Conservation (phyloP, 2,329 filamentous ascomycete species). For the Fusarium burgessii region DNA sequence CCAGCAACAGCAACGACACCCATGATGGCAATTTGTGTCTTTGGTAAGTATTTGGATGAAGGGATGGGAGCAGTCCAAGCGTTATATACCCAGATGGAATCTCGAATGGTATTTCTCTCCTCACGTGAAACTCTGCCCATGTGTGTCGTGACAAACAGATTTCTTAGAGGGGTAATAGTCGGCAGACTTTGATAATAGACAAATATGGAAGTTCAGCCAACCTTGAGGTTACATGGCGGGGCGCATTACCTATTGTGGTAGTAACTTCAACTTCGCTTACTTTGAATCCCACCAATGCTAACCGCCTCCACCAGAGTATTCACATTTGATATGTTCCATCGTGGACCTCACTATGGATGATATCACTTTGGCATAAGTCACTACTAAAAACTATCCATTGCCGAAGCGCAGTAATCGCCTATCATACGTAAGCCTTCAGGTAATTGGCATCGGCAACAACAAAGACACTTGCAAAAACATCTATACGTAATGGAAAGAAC, state of each 20-base stretch:
- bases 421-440: too few species aligned
- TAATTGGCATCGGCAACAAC: too few species aligned
- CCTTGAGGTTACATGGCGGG: background rate
- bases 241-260: conserved; percentile 5
- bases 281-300: background rate
- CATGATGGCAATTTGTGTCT: background rate
- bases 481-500: background rate
- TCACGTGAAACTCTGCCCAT: background rate
- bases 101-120: fast-evolving
- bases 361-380: background rate
- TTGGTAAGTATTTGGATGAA: fast-evolving
- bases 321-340: too few species aligned
- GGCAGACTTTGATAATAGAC: background rate
- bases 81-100: too few species aligned
- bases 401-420: background rate
- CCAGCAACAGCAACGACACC: conserved; percentile 37
- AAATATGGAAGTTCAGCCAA: background rate
- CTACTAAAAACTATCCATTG: fast-evolving
- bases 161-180: background rate
- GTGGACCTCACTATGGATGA: background rate
- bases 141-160: background rate
- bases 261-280: conserved; percentile 5
- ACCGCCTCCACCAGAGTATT: background rate
- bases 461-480: too few species aligned
- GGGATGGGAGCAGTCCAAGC: fast-evolving